These are phyloP conservation scores for Entophlyctis luteolus DNA, from an alignment of 192 early-diverging fungal species.

Conservation along the genomic window DNA sequence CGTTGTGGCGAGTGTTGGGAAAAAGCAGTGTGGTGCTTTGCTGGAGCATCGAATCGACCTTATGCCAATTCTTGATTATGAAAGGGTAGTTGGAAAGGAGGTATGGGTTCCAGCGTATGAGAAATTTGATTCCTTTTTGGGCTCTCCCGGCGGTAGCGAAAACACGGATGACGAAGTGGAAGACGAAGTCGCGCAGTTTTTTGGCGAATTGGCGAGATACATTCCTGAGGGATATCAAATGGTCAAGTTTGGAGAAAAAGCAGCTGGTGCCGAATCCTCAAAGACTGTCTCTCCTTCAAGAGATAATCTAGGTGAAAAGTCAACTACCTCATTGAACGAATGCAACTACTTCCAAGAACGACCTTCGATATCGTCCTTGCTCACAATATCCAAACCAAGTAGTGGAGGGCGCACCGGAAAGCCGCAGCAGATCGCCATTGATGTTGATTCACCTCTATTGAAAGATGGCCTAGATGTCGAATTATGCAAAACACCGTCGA, in stretches of 20 bases:
- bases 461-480: background rate
- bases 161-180: background rate
- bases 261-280: background rate
- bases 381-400: background rate
- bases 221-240: too few relatives aligned
- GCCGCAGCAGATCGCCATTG: background rate
- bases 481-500: background rate
- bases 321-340: background rate
- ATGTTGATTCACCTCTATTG: too few relatives aligned
- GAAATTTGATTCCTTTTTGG: slow-evolving; percentile 28
- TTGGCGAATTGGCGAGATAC: slow-evolving; percentile 7
- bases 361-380: slow-evolving; percentile 15
- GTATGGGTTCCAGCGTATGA: slow-evolving; percentile 48
- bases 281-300: background rate
- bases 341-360: slow-evolving; percentile 21
- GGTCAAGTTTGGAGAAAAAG: too few relatives aligned
- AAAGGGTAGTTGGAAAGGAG: slow-evolving; percentile 47
- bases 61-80: slow-evolving; percentile 47
- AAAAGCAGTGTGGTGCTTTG: slow-evolving; percentile 31
- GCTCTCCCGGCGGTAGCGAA: background rate
- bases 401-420: background rate
- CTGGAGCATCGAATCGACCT: slow-evolving; percentile 40
- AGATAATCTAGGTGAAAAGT: background rate
- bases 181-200: slow-evolving; percentile 6
- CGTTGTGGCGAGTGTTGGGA: slow-evolving; percentile 38